A percentile compares a stretch with the other conserved stretches of the same genome.
Conservation (phyloP, 2,329 filamentous ascomycete genomes). For the Stagonosporopsis rhizophila region DNA sequence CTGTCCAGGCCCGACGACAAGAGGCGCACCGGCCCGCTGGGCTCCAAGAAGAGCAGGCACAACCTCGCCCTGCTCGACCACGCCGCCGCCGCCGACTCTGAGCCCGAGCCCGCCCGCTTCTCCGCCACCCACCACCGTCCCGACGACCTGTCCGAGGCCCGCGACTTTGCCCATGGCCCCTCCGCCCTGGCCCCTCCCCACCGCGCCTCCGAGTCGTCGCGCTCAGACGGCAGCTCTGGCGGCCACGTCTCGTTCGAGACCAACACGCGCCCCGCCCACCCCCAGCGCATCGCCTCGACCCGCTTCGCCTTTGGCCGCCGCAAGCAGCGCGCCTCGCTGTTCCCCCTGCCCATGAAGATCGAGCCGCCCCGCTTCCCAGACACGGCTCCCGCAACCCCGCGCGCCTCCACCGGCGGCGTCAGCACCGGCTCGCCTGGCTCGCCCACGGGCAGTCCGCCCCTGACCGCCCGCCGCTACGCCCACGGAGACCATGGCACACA, state of each 20-base stretch:
- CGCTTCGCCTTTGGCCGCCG: slow-evolving; percentile 78
- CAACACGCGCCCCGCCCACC: slow-evolving; percentile 51
- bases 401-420: slow-evolving; percentile 52
- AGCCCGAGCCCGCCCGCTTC: too few species aligned
- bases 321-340: slow-evolving; percentile 74
- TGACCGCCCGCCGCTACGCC: slow-evolving; percentile 46
- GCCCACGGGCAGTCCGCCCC: slow-evolving; percentile 34
- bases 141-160: slow-evolving; percentile 23
- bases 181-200: slow-evolving; percentile 68
- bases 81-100: too few species aligned
- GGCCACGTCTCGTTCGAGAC: slow-evolving; percentile 48
- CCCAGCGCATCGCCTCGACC: slow-evolving; percentile 67
- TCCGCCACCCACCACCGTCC: too few species aligned
- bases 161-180: slow-evolving; percentile 66
- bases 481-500: slow-evolving; percentile 42
- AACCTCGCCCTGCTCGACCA: too few species aligned
- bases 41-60: too few species aligned
- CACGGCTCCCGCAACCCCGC: slow-evolving; percentile 54
- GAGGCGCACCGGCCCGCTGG: too few species aligned
- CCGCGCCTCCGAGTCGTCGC: slow-evolving; percentile 83
- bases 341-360: slow-evolving; percentile 84
- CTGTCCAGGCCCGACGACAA: too few species aligned
- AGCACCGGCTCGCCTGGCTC: slow-evolving; percentile 2
- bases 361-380: slow-evolving; percentile 55
- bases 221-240: slow-evolving; percentile 82